Conservation (phyloP, 164 flowering plant species). For the Dillenia suffruticosa region DNA sequence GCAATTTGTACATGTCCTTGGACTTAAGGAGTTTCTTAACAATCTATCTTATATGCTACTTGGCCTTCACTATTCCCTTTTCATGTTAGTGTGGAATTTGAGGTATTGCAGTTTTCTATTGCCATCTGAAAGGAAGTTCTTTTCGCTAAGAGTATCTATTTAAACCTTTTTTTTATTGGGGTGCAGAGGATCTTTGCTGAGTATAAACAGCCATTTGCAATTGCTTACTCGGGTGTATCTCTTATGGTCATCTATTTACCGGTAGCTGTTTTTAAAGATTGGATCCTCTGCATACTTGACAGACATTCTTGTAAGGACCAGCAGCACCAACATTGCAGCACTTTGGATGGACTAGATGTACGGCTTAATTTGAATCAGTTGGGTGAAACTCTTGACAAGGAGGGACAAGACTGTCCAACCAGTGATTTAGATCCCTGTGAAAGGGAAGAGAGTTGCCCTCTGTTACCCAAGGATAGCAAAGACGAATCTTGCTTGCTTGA, state of each 20-base stretch:
- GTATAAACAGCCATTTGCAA: conserved; percentile 59
- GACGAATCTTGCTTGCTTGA: conserved; percentile 16
- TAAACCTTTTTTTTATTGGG: conserved; percentile 5
- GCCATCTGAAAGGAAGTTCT: no score
- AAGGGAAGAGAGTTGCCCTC: conserved; percentile 40
- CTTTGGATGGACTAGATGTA: conserved; percentile 30
- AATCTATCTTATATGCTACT: neutral
- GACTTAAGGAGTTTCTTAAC: no score
- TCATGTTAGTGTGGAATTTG: neutral
- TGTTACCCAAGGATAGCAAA: conserved; percentile 24
- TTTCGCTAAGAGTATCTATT: neutral
- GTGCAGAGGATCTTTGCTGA: conserved; percentile 51
- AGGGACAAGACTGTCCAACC: conserved; percentile 16
- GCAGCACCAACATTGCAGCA: conserved; percentile 1
- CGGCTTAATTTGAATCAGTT: conserved; percentile 34
- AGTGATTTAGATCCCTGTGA: conserved; percentile 29
- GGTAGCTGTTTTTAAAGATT: conserved; percentile 40
- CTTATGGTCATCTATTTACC: conserved; percentile 62
- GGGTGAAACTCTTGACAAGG: conserved; percentile 21
- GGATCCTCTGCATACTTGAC: conserved; percentile 20
- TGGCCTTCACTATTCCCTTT: neutral
- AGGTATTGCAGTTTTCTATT: no score
- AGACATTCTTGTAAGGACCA: conserved; percentile 7
- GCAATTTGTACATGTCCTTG: no score
- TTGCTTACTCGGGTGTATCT: conserved; percentile 61